Evolutionary conservation across 345 rosid species (phyloP).

Genomic region (Limnanthes douglasii): DNA sequence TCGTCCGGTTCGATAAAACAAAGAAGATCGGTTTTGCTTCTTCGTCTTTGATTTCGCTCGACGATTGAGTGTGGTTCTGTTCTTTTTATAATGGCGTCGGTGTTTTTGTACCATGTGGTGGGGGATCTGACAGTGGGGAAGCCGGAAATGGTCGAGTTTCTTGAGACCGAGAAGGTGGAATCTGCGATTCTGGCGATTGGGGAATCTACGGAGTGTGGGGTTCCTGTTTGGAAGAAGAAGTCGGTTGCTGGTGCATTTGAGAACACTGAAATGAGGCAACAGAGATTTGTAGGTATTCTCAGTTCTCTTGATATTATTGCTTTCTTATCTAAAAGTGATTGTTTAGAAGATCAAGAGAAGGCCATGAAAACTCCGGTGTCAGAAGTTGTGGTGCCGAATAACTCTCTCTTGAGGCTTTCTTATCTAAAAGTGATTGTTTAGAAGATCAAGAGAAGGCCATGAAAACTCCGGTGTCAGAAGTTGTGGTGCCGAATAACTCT

Average conservation of each 20-base stretch:
- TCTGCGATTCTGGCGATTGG: constrained; percentile 75
- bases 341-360: too few relatives aligned
- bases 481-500: constrained; percentile 37
- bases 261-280: constrained; percentile 56
- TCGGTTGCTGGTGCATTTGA: constrained; percentile 34
- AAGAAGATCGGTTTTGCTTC: too few relatives aligned
- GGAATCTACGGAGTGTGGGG: constrained; percentile 82
- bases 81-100: constrained; percentile 53
- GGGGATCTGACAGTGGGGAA: constrained; percentile 99
- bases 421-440: constrained; percentile 60
- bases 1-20: too few relatives aligned
- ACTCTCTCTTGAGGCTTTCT: too few relatives aligned
- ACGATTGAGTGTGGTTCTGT: too few relatives aligned
- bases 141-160: constrained; percentile 83
- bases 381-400: too few relatives aligned
- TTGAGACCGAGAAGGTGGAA: constrained; percentile 75
- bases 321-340: too few relatives aligned
- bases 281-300: constrained; percentile 79
- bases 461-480: constrained; percentile 72
- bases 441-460: constrained; percentile 72
- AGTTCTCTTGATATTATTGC: constrained; percentile 77
- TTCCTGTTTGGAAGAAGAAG: constrained; percentile 88
- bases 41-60: not conserved
- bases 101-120: constrained; percentile 79
- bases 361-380: too few relatives aligned